Percentiles rank a stretch among this genome's conserved stretches.
phyloP scores from a whole-genome alignment of 2,329 filamentous ascomycete genomes.

The Penicillium sp. region DNA sequence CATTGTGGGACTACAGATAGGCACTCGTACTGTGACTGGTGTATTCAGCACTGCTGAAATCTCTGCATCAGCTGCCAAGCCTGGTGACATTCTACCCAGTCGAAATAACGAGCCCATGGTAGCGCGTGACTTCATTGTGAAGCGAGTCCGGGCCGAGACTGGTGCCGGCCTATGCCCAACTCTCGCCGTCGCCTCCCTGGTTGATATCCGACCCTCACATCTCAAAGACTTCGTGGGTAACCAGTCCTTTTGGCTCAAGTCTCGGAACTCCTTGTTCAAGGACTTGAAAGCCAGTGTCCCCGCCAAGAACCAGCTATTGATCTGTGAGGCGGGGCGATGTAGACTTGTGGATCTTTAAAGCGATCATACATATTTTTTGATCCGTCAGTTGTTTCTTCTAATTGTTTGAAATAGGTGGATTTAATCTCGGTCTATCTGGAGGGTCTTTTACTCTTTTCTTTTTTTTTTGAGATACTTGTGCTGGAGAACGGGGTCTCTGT shows the following conservation, averaged over 20 bases:
- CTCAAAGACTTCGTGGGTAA: conserved; percentile 40
- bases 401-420: background rate
- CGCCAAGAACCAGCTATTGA: conserved; percentile 44
- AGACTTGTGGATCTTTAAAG: conserved; percentile 39
- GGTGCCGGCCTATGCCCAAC: conserved; percentile 39
- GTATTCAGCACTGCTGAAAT: conserved; percentile 49
- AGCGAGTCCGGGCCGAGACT: conserved; percentile 41
- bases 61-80: conserved; percentile 13
- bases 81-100: conserved; percentile 22
- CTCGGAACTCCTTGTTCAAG: conserved; percentile 42
- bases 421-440: background rate
- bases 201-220: conserved; percentile 43
- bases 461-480: background rate
- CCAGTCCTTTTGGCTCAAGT: conserved; percentile 44
- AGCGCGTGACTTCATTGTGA: conserved; percentile 35
- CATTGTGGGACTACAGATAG: conserved; percentile 75
- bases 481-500: background rate
- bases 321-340: conserved; percentile 46
- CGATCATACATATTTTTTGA: background rate
- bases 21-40: conserved; percentile 64
- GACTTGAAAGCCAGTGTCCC: conserved; percentile 40
- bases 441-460: background rate
- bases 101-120: conserved; percentile 30
- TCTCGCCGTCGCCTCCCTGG: conserved; percentile 38
- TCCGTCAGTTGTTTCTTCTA: background rate